Evolutionary conservation across 176 grass and related monocot species (phyloP).

Genomic region (Bolboschoenus planiculmis): DNA sequence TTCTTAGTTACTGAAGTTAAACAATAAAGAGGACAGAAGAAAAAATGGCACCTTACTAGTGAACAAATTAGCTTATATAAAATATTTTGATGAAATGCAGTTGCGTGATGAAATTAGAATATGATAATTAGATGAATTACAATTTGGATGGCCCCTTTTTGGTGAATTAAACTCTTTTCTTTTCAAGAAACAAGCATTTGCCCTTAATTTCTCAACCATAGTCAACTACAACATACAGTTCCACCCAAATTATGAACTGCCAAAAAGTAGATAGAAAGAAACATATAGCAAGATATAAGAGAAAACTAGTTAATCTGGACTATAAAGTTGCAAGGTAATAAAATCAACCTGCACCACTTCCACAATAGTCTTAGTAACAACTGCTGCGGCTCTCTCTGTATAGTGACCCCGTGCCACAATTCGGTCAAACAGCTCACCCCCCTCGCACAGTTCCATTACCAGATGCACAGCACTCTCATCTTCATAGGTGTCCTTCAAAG

Average conservation of each 20-base stretch:
- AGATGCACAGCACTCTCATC: slow-evolving; percentile 85
- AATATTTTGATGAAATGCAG: slow-evolving; percentile 8
- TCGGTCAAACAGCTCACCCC: slow-evolving; percentile 92
- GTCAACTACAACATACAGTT: slow-evolving; percentile 1
- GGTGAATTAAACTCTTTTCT: not conserved
- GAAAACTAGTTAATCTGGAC: not conserved
- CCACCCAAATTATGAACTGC: not conserved
- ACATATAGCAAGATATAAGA: not conserved
- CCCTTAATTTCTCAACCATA: not conserved
- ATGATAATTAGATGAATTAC: not conserved
- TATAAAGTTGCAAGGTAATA: not conserved
- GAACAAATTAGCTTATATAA: not conserved
- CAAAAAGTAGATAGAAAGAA: not conserved
- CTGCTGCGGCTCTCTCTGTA: slow-evolving; percentile 82
- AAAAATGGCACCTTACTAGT: not conserved
- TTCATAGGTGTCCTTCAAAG: slow-evolving; percentile 80
- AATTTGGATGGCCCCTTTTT: not conserved
- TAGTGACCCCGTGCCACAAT: slow-evolving; percentile 82
- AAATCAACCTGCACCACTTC: slow-evolving; percentile 88
- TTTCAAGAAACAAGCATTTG: not conserved
- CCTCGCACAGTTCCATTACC: slow-evolving; percentile 98
- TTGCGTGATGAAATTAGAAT: not conserved
- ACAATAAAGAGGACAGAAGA: not conserved
- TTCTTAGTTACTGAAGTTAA: not conserved
- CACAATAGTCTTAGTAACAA: slow-evolving; percentile 76